phyloP scores from a whole-genome alignment of 495 filamentous ascomycete species.

The Aeminium ludgeri region DNA sequence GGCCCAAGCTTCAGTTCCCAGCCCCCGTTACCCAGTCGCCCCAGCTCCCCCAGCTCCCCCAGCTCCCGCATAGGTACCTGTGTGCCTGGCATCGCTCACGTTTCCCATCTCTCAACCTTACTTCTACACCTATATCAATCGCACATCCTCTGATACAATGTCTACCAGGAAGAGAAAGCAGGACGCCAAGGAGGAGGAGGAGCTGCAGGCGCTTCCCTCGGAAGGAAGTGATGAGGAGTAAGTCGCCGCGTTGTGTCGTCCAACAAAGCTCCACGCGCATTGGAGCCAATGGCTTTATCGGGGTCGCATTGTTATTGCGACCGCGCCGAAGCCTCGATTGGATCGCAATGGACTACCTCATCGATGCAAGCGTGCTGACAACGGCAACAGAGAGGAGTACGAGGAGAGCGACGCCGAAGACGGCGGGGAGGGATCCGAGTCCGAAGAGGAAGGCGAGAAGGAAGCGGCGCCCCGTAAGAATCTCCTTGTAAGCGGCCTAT shows the following conservation, averaged over 20 bases:
- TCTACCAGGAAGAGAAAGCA: slow-evolving; percentile 52
- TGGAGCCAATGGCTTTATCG: not conserved
- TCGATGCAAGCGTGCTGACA: not conserved
- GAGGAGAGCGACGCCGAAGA: slow-evolving; percentile 18
- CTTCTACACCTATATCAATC: not conserved
- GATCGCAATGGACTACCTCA: no score
- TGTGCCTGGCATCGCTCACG: not conserved
- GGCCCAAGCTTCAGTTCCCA: slow-evolving; percentile 1
- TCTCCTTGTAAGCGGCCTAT: not conserved
- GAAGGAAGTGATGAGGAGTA: slow-evolving; percentile 48
- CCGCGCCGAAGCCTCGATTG: no score
- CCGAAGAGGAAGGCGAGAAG: slow-evolving; percentile 15
- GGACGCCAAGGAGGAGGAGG: slow-evolving; percentile 40
- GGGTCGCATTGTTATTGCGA: no score
- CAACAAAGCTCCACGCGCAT: slow-evolving; percentile 30
- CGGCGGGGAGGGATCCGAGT: slow-evolving; percentile 9
- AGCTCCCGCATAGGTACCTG: no score
- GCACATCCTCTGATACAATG: slow-evolving; percentile 23
- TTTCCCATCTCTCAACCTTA: slow-evolving; percentile 5
- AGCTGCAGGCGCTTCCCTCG: slow-evolving; percentile 43
- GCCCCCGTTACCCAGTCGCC: not conserved
- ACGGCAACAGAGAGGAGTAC: slow-evolving; percentile 15
- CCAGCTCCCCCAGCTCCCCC: not conserved
- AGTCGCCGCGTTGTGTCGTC: slow-evolving; percentile 13
- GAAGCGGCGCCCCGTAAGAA: slow-evolving; percentile 8